Base-by-base conservation (phyloP, 2,329 filamentous ascomycete species). In the Cadophora luteo-olivacea region DNA sequence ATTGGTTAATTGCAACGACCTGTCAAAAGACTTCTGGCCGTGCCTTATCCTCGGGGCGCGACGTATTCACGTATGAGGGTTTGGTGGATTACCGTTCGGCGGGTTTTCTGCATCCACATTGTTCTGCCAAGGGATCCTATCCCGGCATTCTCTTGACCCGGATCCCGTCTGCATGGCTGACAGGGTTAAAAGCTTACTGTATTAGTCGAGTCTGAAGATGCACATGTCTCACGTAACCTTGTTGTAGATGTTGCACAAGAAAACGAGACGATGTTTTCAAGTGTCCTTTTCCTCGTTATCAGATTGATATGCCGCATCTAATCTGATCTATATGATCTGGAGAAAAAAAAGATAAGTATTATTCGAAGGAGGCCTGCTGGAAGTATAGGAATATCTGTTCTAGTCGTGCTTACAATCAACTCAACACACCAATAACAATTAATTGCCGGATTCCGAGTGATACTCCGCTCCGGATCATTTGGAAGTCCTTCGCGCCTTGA, bases 101-200 rank as follows among this genome's bases (percentile, higher is more conserved):
- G 22, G 24, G 22, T 54, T 16, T 12, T 29, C 32, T 29, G 9
- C 14, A 45, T 45, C 41, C 41, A 19, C 41, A 45, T 5, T 45
- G 41, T n/a, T 36, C 52, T 55, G 52, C 52, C 52, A 55, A 55
- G 52, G 4, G 29, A n/a, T 22, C 7, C 52, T 19, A 2, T 29
- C 52, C 29, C 41, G 52, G 52, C 25, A 55, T 19, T 33, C 12
- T 55, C 52, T 33, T 55, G 52, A 33, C 14, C 52, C 52, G 52
- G 25, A 55, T 55, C 52, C 52, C 22, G 25, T 54, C 41, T 45
- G 41, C 41, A 45, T 45, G 41, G 51, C 51, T 16, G 51, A 19
- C 51, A 33, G 52, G 52, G 22, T 55, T n/a, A 55, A 55, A 55
- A 33, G 52, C 52, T 55, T 55, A 55, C 52, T 55, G 52, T 55